Evolutionary conservation across 2,329 filamentous ascomycete genomes (phyloP), one percentile per base, ranked within the genome.

Genomic region (Penicillium sp.): DNA sequence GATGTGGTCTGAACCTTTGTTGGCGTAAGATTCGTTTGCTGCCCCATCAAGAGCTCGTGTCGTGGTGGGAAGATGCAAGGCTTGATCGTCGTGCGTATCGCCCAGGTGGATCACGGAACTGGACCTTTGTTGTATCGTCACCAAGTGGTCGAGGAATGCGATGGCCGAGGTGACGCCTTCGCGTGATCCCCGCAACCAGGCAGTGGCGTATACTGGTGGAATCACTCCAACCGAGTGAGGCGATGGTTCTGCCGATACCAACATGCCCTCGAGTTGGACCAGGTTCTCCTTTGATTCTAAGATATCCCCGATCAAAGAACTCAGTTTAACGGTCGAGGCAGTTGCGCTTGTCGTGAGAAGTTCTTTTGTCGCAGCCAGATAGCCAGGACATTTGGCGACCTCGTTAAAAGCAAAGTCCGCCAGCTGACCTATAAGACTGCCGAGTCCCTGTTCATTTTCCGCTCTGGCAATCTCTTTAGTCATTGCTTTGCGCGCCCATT

Each of bases 321-420:
- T 10, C 12, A 52, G 14, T 6, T 11, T 15, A n/a, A 15, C 4
- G 38, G 14, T 8, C 10, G 10, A 15, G 4, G 42, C 34, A 38
- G 49, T 17, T 38, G 22, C 43, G 3, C 25, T 25, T 20, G 51
- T 37, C 6, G 14, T 17, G 3, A 60, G 3, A 12, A 60, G 38
- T 20, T n/a, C n/a, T 28, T 50, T 55, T 10, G 54, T 28, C n/a
- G 11, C 35, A 17, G 54, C 54, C 3, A 45, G 25, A 37, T 62
- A 62, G 3, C 57, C 60, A 11, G 60, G 60, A 42, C 57, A 62
- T 53, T 57, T 62, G 17, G 57, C 60, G 7, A 59, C 28, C 49
- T 62, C 60, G 25, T 57, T 57, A 20, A 62, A 62, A 7, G 45
- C 50, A 12, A 53, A 17, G n/a, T 62, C 60, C 39, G 55, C 48